Evolutionary conservation across 73 alveolate species (phyloP), one percentile per base, ranked within the genome.

Genomic region (Paramecium sonneborni): DNA sequence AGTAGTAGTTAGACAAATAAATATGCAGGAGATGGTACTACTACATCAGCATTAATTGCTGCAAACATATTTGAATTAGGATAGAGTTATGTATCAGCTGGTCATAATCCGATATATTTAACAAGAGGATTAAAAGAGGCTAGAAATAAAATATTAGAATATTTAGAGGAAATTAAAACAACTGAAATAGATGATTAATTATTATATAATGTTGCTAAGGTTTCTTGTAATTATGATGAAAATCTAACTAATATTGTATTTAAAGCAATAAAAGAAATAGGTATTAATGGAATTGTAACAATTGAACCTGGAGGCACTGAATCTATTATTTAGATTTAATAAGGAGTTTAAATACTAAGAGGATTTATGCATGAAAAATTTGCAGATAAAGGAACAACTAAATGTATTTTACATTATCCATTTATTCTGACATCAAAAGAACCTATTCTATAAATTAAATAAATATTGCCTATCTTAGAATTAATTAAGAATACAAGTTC

Each of bases 11-110:
- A 89, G 32, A 85, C 98, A 30, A 96, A 95, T 69, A 85, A 85
- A 24, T 96, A 55, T 86, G 98, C 99, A 28, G 99, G 99, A 11
- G 99, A 97, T 90, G 99, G 99, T 14, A 97, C 99, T 0, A 97
- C 99, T 1, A 96, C 98, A 4, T 85, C 99, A 6, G 92, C 98
- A 5, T 26, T 96, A 12, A 82, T 97, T 24, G 97, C 98, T 20
- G 67, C 92, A 21, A 85, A 57, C 30, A 34, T 95, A 1, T 82
- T 94, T 86, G 93, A 79, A 52, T 46, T 85, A 37, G 97, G 97
- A 2, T 68, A 82, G 14, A 86, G 56, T 67, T 86, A 92, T 52
- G 85, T 92, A 14, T 32, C 32, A 7, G 84, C 52, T 30, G 95
- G 95, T 28, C 70, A 46, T 38, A 92, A 92, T 55, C 94, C 94